Evolutionary conservation across 1,139 yeast genomes (phyloP).

Genomic region (Candida smagusa): DNA sequence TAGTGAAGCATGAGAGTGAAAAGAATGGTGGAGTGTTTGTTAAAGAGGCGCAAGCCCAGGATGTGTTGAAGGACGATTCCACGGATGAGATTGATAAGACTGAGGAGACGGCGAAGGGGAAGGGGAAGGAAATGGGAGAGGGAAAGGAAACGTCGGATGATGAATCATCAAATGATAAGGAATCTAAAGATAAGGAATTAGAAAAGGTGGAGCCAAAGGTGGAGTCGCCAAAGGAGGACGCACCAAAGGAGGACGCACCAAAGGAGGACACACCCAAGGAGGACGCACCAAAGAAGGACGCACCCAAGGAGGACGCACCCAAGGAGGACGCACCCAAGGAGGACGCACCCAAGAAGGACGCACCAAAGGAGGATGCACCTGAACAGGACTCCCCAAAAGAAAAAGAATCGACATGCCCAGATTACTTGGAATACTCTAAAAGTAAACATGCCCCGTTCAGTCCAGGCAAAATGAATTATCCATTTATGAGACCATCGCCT

Average conservation of each 20-base stretch:
- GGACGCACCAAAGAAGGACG: too few species aligned
- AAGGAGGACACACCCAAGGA: too few species aligned
- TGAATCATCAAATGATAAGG: neutral
- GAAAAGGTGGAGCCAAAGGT: neutral
- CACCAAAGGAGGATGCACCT: too few species aligned
- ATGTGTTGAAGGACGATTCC: constrained; percentile 12
- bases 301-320: too few species aligned
- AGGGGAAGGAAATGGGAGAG: neutral
- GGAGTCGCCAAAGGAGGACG: too few species aligned
- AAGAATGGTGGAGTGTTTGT: constrained; percentile 2
- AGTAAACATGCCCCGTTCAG: constrained; percentile 49
- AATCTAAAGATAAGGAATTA: neutral
- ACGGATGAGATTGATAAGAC: constrained; percentile 10
- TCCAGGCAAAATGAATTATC: constrained; percentile 47
- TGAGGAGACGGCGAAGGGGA: neutral
- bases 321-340: too few species aligned
- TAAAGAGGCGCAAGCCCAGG: constrained; percentile 6
- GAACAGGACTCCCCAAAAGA: too few species aligned
- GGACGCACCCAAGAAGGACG: too few species aligned
- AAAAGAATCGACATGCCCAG: constrained; percentile 28
- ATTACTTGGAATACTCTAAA: constrained; percentile 41
- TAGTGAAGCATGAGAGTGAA: constrained; percentile 1
- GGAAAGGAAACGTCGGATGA: too few species aligned
- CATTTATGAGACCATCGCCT: constrained; percentile 73
- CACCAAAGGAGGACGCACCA: too few species aligned